phyloP scores from a whole-genome alignment of 805 yeast genomes.

The Myxozyma geophila region DNA sequence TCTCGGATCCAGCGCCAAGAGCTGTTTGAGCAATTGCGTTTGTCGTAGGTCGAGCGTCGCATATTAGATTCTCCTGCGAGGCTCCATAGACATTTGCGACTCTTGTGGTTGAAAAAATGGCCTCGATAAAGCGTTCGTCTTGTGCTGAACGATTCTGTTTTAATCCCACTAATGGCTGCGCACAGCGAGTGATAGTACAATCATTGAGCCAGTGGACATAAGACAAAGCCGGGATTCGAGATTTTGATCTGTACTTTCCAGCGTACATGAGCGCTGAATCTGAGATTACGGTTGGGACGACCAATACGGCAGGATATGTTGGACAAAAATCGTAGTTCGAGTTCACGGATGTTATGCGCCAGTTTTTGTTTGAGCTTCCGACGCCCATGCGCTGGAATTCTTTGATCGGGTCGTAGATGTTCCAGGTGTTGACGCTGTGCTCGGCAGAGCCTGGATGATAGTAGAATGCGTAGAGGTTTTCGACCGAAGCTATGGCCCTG shows the following conservation, averaged over 20 bases:
- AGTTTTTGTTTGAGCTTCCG: constrained; percentile 44
- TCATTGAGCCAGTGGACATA: constrained; percentile 67
- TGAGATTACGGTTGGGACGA: constrained; percentile 77
- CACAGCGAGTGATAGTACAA: constrained; percentile 79
- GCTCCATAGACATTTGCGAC: constrained; percentile 43
- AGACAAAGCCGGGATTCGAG: constrained; percentile 78
- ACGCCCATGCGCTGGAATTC: constrained; percentile 81
- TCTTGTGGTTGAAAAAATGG: constrained; percentile 68
- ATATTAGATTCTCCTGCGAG: constrained; percentile 65
- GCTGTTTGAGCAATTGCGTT: constrained; percentile 98
- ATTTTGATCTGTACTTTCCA: constrained; percentile 81
- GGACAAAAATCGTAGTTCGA: constrained; percentile 60
- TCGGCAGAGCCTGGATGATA: constrained; percentile 80
- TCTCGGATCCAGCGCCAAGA: constrained; percentile 96
- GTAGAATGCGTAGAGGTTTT: constrained; percentile 76
- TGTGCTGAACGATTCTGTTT: constrained; percentile 87
- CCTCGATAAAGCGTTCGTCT: constrained; percentile 81
- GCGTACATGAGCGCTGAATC: constrained; percentile 85
- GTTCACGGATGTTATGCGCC: constrained; percentile 77
- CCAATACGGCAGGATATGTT: constrained; percentile 70
- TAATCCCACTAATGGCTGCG: constrained; percentile 92
- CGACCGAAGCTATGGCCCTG: constrained; percentile 45
- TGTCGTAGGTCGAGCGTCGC: constrained; percentile 89
- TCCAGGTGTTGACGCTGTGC: constrained; percentile 70
- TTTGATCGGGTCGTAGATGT: constrained; percentile 58